Base-by-base conservation (phyloP, 2,329 filamentous ascomycete species). In the Intubia oerlemansii region DNA sequence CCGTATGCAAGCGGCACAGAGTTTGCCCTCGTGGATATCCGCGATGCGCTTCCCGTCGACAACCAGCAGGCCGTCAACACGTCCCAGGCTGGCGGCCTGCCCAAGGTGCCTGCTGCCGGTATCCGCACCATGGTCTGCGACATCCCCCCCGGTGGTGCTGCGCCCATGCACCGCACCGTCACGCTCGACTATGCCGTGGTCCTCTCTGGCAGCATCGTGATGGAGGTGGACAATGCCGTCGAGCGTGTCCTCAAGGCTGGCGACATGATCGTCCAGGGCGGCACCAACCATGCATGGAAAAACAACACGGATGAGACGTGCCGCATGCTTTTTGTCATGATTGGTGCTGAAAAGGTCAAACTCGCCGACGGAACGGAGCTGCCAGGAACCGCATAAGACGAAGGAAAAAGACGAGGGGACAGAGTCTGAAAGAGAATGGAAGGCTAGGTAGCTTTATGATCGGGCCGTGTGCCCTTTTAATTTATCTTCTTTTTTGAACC, bases 251-350 rank as follows among this genome's bases (percentile, higher is more conserved):
- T 56, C 3, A 34, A 33, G 17, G 37, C 40, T 3, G 53, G 53
- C 9, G 53, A 58, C 24, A 37, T 49, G n/a, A 40, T 55, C 19
- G 42, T 57, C 0, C 49, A 56, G 38, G 42, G 50, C 23, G 56
- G 56, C 0, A 46, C 44, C 7, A 56, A 51, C 31, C 57, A 62
- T 39, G 40, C 42, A 9, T 62, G 56, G 53, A 39, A 46, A 11
- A 59, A 60, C 32, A n/a, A n/a, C n/a, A n/a, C n/a, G n/a, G n/a
- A n/a, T n/a, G 44, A 49, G 25, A 34, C 45, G 11, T 56, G 51
- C 27, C 42, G 49, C 15, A 42, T 57, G 1, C 37, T 53, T 24
- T 51, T 45, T 30, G 47, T 57, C 22, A 47, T 51, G 45, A 39
- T 58, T 4, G 48, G 47, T 7, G 44, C 48, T 11, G 44, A 56